Evolutionary conservation across 352 stramenopile genomes (phyloP), one percentile per base, ranked within the genome.

Genomic region (Pythium phragmiticola): DNA sequence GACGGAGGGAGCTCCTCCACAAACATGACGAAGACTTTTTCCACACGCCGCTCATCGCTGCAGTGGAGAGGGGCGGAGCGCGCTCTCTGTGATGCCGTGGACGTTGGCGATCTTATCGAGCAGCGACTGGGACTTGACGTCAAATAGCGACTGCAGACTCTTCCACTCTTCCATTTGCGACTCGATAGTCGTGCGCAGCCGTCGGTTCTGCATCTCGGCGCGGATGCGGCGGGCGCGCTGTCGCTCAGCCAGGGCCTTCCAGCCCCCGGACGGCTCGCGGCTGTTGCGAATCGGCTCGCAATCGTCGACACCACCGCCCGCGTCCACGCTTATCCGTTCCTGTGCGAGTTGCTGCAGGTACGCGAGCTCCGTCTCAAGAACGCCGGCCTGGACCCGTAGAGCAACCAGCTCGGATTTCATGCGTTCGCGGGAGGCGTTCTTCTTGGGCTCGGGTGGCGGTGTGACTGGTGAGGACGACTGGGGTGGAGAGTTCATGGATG

Each of bases 361-460:
- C 7, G 21, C n/a, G 1, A 57, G 58, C 28, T 66, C 36, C 19
- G 30, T 33, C 51, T 66, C 50, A 9, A 60, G 60, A 11, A n/a
- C 26, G 11, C 33, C 6, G 5, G 19, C 50, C 33, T 60, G 28
- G 26, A 60, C 19, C 2, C 60, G 60, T 1, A 66, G 42, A 8
- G 26, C 30, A 0, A 36, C 8, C 2, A 60, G 50, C 34, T 66
- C 60, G 3, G 60, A 39, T 33, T 56, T 46, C 50, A 66, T 60
- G 60, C 60, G 60, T 21, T 66, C 60, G 16, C 60, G 60, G 7
- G 60, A 66, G 2, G 28, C 16, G 23, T 66, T 66, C 42, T 66
- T 66, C 50, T 60, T 52, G 58, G 58, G 48, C 13, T 48, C 51
- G 8, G 33, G 45, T 3, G 26, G 57, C 28, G 23, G 17, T 33